Evolutionary conservation across 805 yeast species (phyloP), one percentile per base, ranked within the genome.

Genomic region (Metschnikowia peoriensis): DNA sequence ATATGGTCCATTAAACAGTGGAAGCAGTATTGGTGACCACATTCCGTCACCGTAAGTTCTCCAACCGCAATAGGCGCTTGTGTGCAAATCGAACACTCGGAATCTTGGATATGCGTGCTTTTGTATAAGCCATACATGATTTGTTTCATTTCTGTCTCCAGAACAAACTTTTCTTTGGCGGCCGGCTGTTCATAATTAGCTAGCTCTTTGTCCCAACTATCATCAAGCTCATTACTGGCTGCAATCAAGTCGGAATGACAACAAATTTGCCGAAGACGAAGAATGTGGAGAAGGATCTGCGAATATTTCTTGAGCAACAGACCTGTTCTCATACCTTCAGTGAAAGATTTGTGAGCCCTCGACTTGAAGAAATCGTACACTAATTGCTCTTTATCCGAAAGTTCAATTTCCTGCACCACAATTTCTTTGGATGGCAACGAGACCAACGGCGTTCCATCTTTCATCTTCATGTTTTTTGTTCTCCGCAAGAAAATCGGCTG

Each of bases 51-150:
- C 0, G 84, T 76, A 41, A 81, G 74, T 29, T 82, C 81, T 0
- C 76, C 69, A 2, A 77, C 59, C 1, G 76, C 72, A 15, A 89
- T 84, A 0, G 89, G 85, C 28, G 81, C 81, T 1, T 84, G 79
- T 0, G 90, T 84, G 67, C 98, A 93, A 27, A 92, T 89, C 0
- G 96, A 84, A 61, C 98, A 92, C 66, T 91, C 97, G 1, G 82
- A 66, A 10, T 77, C 78, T 2, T 67, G 69, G 4, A 80, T 49
- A 39, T 66, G 47, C n/a, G 78, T 57, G 42, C 56, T 58, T 0
- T 56, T 54, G 48, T 72, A 71, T 6, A 75, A 55, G 14, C 58
- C 46, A 52, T 63, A 70, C 68, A 70, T 67, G 7, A 51, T 49
- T 38, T 60, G 51, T 38, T 53, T 60, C 50, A 54, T 56, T 28